phyloP scores from a whole-genome alignment of 2,329 filamentous ascomycete genomes.

The Dactylellina leptospora region DNA sequence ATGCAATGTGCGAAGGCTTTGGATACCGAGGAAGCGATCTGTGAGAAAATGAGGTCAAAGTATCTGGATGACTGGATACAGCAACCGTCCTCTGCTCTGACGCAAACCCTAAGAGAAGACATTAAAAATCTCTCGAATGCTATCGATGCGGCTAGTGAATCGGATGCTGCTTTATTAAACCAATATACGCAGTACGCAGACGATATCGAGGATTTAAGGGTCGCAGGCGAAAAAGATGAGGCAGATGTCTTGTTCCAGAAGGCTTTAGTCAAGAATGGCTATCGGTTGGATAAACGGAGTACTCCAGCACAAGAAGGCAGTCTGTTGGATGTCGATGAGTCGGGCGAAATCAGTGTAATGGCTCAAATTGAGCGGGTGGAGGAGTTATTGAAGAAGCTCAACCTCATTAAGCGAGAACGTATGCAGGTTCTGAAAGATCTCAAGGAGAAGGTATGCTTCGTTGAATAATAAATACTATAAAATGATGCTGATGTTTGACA shows the following conservation, averaged over 20 bases:
- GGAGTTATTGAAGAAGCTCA: conserved; percentile 87
- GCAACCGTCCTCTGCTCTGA: conserved; percentile 89
- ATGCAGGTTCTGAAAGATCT: conserved; percentile 93
- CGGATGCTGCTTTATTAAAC: conserved; percentile 81
- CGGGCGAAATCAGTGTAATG: conserved; percentile 71
- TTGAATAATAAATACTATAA: too few relatives aligned
- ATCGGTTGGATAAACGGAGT: conserved; percentile 67
- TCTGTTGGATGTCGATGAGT: conserved; percentile 45
- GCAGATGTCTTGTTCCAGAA: conserved; percentile 75
- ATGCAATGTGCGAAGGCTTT: conserved; percentile 86
- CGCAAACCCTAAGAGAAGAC: conserved; percentile 84
- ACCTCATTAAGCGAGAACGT: conserved; percentile 88
- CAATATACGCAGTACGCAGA: conserved; percentile 85
- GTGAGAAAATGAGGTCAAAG: conserved; percentile 98
- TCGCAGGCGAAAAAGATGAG: conserved; percentile 73
- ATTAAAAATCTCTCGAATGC: conserved; percentile 88
- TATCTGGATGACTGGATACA: conserved; percentile 97
- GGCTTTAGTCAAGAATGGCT: conserved; percentile 80
- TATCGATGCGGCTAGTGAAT: conserved; percentile 85
- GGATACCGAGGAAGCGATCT: conserved; percentile 96
- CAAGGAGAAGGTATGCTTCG: conserved; percentile 83
- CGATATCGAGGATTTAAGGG: conserved; percentile 95
- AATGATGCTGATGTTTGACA: too few relatives aligned
- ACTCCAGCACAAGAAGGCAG: conserved; percentile 71
- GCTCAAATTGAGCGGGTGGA: conserved; percentile 91